Evolutionary conservation across 2,329 filamentous ascomycete genomes (phyloP).

Genomic region (Epicoccum sorghinum): DNA sequence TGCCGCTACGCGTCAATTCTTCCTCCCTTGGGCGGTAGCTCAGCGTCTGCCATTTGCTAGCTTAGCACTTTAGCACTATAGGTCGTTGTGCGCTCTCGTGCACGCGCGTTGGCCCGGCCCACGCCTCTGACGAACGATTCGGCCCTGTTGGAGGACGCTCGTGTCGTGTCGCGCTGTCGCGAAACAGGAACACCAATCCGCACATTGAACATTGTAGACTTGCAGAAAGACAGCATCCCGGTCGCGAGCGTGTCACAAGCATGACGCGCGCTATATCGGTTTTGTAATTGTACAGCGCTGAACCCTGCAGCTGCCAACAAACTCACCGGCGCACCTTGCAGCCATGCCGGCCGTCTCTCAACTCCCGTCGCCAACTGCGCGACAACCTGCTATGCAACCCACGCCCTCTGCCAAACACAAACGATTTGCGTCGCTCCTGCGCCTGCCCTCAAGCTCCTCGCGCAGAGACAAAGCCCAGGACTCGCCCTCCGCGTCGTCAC

Average conservation of each 20-base stretch:
- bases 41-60: slow-evolving; percentile 12
- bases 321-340: slow-evolving; percentile 18
- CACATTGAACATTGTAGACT: slow-evolving; percentile 4
- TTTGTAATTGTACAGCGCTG: slow-evolving; percentile 14
- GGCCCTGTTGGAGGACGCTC: slow-evolving; percentile 6
- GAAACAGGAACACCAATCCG: slow-evolving; percentile 12
- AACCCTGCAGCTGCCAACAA: slow-evolving; percentile 20
- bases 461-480: slow-evolving; percentile 15
- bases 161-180: slow-evolving; percentile 9
- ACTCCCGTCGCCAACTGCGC: slow-evolving; percentile 10
- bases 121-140: slow-evolving; percentile 12
- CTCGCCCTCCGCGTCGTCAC: slow-evolving; percentile 25
- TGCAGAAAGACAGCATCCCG: slow-evolving; percentile 7
- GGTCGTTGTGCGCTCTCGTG: neutral
- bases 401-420: slow-evolving; percentile 32
- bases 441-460: slow-evolving; percentile 39
- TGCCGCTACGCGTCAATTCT: slow-evolving; percentile 1
- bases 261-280: slow-evolving; percentile 27
- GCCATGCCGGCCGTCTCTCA: slow-evolving; percentile 16
- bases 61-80: slow-evolving; percentile 4
- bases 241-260: slow-evolving; percentile 23
- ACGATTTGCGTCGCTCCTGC: slow-evolving; percentile 35
- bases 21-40: slow-evolving; percentile 2
- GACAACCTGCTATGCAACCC: slow-evolving; percentile 18
- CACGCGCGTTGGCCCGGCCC: slow-evolving; percentile 7